A percentile compares a stretch with the other conserved stretches of the same genome.
These are phyloP conservation scores for Saposhnikovia divaricata DNA, from an alignment of 129 eudicot species.

Conservation along the genomic window DNA sequence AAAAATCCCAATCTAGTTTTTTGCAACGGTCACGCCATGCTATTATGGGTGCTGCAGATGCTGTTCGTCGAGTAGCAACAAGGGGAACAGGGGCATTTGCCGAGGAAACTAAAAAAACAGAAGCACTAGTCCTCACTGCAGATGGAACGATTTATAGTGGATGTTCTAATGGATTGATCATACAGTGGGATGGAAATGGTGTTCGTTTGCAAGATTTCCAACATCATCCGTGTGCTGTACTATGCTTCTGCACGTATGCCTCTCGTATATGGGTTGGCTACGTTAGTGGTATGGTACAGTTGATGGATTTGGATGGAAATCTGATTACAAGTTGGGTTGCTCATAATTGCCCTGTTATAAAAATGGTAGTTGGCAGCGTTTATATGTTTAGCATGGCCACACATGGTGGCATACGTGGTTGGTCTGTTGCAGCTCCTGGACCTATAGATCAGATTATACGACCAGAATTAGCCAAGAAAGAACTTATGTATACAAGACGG, in stretches of 20 bases:
- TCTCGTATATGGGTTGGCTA: conserved; percentile 84
- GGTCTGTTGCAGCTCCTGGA: conserved; percentile 85
- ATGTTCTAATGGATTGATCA: conserved; percentile 69
- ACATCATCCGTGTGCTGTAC: conserved; percentile 80
- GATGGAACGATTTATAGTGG: conserved; percentile 94
- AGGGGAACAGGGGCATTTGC: conserved; percentile 72
- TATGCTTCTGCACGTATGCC: conserved; percentile 72
- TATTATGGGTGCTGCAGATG: conserved; percentile 96
- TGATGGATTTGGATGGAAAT: conserved; percentile 81
- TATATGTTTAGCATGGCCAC: conserved; percentile 71
- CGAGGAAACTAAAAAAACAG: conserved; percentile 83
- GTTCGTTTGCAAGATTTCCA: conserved; percentile 63
- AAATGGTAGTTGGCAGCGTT: conserved; percentile 65
- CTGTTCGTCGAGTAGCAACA: conserved; percentile 93
- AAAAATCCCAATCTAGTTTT: conserved; percentile 65
- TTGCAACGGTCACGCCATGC: conserved; percentile 90
- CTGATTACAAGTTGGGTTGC: conserved; percentile 75
- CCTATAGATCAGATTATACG: conserved; percentile 70
- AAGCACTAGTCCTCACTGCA: conserved; percentile 62
- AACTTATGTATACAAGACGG: conserved; percentile 52
- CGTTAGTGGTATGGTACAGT: conserved; percentile 80
- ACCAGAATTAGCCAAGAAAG: conserved; percentile 54
- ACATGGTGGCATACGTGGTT: conserved; percentile 96
- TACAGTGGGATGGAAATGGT: conserved; percentile 96
- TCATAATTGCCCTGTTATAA: conserved; percentile 83